Conservation (phyloP, 2,329 filamentous ascomycete species). For the Calonectria henricotiae region DNA sequence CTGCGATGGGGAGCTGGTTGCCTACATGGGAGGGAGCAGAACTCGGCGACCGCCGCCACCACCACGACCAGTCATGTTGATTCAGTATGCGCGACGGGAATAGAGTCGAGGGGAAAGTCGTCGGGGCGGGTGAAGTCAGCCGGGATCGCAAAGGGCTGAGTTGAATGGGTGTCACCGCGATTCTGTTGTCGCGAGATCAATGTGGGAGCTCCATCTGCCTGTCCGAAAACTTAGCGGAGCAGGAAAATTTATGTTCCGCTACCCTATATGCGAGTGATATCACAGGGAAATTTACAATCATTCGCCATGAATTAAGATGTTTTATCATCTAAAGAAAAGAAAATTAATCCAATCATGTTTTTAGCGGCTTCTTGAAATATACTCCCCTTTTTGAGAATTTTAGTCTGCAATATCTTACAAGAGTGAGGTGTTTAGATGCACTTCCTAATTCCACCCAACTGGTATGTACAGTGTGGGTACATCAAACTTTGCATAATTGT, state of each 20-base stretch:
- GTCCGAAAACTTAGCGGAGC: conserved; percentile 48
- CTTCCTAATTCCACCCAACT: too few species aligned
- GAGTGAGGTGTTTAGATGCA: too few species aligned
- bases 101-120: background rate
- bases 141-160: conserved; percentile 25
- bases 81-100: conserved; percentile 33
- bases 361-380: background rate
- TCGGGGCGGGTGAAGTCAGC: conserved; percentile 21
- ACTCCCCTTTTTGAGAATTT: too few species aligned
- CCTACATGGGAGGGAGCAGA: conserved; percentile 72
- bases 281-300: background rate
- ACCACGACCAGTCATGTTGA: conserved; percentile 72
- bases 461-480: too few species aligned
- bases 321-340: too few species aligned
- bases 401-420: too few species aligned
- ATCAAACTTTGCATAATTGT: too few species aligned
- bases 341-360: too few species aligned
- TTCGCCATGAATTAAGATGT: background rate
- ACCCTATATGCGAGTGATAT: background rate
- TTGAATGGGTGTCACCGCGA: conserved; percentile 43
- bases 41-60: conserved; percentile 75
- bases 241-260: conserved; percentile 44
- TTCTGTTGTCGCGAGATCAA: conserved; percentile 51
- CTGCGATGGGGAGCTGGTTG: conserved; percentile 37
- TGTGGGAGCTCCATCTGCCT: conserved; percentile 47